phyloP scores from a whole-genome alignment of 2,329 filamentous ascomycete species.

The Apiospora marii region DNA sequence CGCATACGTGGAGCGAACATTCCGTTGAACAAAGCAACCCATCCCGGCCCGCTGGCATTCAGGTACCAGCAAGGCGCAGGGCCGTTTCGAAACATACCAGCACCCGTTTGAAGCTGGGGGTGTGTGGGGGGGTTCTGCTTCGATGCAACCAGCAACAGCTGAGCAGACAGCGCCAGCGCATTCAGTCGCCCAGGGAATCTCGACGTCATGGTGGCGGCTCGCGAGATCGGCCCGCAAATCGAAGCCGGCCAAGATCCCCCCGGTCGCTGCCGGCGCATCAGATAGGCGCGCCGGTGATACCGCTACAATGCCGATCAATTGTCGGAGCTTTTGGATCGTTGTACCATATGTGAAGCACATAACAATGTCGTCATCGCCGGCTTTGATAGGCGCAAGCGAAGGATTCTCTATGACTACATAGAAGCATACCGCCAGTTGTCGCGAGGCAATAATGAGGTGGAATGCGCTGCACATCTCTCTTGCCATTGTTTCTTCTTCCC shows the following conservation, averaged over 20 bases:
- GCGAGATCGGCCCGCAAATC: background rate
- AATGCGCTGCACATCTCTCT: no score
- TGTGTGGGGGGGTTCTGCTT: background rate
- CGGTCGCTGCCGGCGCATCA: constrained; percentile 1
- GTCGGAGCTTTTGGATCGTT: background rate
- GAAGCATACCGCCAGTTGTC: background rate
- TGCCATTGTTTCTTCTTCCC: no score
- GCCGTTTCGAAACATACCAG: background rate
- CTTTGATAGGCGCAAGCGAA: background rate
- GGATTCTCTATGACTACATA: background rate
- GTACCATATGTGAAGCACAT: background rate
- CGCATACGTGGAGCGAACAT: background rate
- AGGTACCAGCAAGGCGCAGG: background rate
- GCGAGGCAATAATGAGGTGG: no score
- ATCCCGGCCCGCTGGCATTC: background rate
- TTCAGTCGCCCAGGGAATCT: background rate
- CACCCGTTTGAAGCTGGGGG: background rate
- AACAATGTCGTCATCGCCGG: background rate
- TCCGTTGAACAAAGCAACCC: background rate
- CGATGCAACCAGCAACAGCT: background rate
- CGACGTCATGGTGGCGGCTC: constrained; percentile 9
- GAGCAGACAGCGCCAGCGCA: background rate
- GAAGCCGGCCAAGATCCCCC: background rate
- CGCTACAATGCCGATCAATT: constrained; percentile 2
- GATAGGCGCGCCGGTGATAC: background rate